Conservation (phyloP, 805 yeast species). For the Yamadazyma laniorum region DNA sequence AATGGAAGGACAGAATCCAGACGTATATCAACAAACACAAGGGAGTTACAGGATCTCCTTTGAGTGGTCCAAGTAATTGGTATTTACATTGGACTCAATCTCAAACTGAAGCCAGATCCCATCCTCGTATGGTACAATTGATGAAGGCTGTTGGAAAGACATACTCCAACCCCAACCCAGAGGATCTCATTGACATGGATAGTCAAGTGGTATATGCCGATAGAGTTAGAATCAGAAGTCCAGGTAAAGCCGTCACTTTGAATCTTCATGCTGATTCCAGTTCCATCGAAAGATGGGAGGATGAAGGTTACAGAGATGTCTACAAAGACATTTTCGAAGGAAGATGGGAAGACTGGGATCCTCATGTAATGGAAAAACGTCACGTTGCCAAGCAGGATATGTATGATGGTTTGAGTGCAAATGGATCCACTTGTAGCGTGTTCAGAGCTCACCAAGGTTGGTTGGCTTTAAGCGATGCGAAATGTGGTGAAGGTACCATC, state of each 20-base stretch:
- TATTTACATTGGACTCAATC: slow-evolving; percentile 40
- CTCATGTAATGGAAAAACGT: slow-evolving; percentile 34
- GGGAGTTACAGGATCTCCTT: slow-evolving; percentile 27
- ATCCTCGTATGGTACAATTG: slow-evolving; percentile 35
- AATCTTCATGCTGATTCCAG: slow-evolving; percentile 42
- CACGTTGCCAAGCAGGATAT: slow-evolving; percentile 31
- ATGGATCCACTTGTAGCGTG: too few species aligned
- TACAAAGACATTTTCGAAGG: slow-evolving; percentile 39
- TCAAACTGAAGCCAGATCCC: slow-evolving; percentile 38
- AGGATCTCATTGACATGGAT: slow-evolving; percentile 22
- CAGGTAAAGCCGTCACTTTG: slow-evolving; percentile 33
- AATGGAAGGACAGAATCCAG: slow-evolving; percentile 16
- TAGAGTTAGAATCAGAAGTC: slow-evolving; percentile 37
- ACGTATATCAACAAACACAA: slow-evolving; percentile 23
- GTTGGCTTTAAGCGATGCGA: slow-evolving; percentile 37
- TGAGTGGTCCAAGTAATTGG: slow-evolving; percentile 30
- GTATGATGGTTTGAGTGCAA: slow-evolving; percentile 23
- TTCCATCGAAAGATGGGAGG: slow-evolving; percentile 47
- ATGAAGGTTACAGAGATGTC: slow-evolving; percentile 32
- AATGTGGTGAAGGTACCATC: slow-evolving; percentile 41
- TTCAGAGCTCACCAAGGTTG: slow-evolving; percentile 47
- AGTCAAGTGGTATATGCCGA: slow-evolving; percentile 41
- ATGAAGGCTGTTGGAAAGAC: slow-evolving; percentile 15
- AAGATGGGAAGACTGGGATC: slow-evolving; percentile 43
- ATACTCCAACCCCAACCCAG: slow-evolving; percentile 17